Base-by-base conservation (phyloP, 768 basidiomycete genomes). In the Clavulina sp. region DNA sequence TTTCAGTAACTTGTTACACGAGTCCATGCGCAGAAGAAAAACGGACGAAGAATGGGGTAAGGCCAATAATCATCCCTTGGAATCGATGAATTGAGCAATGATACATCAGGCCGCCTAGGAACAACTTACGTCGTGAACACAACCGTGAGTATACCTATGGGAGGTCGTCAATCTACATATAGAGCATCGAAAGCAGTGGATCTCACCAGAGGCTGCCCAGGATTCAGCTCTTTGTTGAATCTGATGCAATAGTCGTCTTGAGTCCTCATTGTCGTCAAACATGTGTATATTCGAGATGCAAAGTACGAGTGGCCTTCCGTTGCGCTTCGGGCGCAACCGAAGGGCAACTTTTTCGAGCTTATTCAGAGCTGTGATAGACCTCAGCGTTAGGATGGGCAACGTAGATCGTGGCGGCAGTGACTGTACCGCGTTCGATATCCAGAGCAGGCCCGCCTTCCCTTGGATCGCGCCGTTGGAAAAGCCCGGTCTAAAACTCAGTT, bases 261-360 rank as follows among this genome's bases (percentile, higher is more conserved):
- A 86, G 26, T 76, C 77, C 6, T 82, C 81, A 56, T 86, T 76
- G 57, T 87, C 83, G 52, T 78, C 73, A 64, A 83, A 79, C 60
- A 73, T 73, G 57, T 84, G 80, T 3, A 78, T 65, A 62, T 88
- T 89, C 66, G 87, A 87, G 60, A 93, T 69, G 41, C 87, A 75
- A 28, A 93, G 68, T 0, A 89, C 78, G 4, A 91, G 68, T 0
- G 88, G 87, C 49, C 76, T 72, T 3, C 76, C 74, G 4, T 70
- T 74, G 53, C 67, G 66, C 38, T 66, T 65, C 34, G 80, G 70
- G n/a, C n/a, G 26, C 58, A 70, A 74, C 34, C 74, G 66, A 52
- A 93, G 69, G 0, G 87, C 87, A 24, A 89, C 85, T 61, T 91
- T 87, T 62, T 85, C 79, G 2, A 86, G 69, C 61, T 91, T 91